Base-by-base conservation (phyloP, 208 protist species). In the Leishmania major region DNA sequence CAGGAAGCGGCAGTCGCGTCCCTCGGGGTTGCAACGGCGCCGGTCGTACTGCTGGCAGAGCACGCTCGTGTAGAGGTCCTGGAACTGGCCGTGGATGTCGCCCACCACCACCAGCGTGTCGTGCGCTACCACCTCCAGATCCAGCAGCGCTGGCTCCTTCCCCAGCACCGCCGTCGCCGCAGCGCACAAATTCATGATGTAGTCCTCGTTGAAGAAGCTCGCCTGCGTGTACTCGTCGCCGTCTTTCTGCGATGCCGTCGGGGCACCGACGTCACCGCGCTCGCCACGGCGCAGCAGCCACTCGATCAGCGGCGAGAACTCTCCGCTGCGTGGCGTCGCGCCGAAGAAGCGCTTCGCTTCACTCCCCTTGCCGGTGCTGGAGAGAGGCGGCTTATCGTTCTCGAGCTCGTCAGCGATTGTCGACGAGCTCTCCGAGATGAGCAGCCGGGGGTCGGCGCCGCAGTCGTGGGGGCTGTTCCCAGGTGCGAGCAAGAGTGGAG, bases 81-180 rank as follows among this genome's bases (percentile, higher is more conserved):
- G 83, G 79, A 97, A 91, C 80, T 96, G 89, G 43, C 94, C 94
- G 80, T 96, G 92, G 70, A 96, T 91, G 77, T 97, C 93, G 45
- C 94, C 94, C 43, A 95, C 92, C 28, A 97, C 92, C 72, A 97
- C 85, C n/a, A 95, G 84, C 37, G 81, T 88, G 76, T 95, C 90
- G 49, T 85, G 73, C 71, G 60, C 66, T 3, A 47, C 15, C 22
- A 93, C 84, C 17, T 85, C 49, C 15, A 95, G 67, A 22, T 89
- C 75, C 70, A 93, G 77, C 70, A 95, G 67, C 6, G 80, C 51
- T 19, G 83, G 81, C 83, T 93, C 90, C 31, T 53, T 57, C 69
- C 55, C 80, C 40, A 93, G 82, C 55, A 92, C 84, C 57, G 74
- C 35, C 59, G 82, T 87, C 0, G 82, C 89, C 11, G 84, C 88